phyloP scores from a whole-genome alignment of 225 moss, liverwort and hornwort species.

The Polytrichum formosum region DNA sequence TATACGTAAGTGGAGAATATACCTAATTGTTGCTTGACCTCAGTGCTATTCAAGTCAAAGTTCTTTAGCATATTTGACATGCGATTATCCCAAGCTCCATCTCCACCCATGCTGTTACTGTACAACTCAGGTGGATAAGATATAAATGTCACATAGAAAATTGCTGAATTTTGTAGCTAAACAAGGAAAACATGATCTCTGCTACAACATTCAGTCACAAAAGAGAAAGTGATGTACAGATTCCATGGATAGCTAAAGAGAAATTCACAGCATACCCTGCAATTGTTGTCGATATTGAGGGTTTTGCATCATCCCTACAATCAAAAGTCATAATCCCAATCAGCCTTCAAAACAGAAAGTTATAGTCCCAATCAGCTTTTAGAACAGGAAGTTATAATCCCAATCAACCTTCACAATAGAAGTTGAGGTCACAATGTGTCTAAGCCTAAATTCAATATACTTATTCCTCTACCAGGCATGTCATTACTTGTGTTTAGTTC shows the following conservation, averaged over 20 bases:
- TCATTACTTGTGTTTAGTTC: too few species aligned
- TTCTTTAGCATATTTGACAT: conserved; percentile 99
- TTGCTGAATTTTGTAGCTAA: background rate
- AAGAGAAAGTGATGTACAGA: too few species aligned
- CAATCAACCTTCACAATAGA: too few species aligned
- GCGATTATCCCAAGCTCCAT: conserved; percentile 97
- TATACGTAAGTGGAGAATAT: conserved; percentile 10
- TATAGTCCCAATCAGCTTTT: conserved; percentile 25
- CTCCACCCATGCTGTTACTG: conserved; percentile 99
- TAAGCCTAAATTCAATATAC: too few species aligned
- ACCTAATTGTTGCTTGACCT: conserved; percentile 99
- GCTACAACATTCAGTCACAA: too few species aligned
- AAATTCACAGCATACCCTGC: conserved; percentile 97
- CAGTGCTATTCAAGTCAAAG: conserved; percentile 93
- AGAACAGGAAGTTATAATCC: background rate
- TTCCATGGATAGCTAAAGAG: background rate
- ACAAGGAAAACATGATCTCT: too few species aligned
- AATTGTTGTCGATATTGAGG: conserved; percentile 97
- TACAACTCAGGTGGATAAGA: background rate
- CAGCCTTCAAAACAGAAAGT: too few species aligned
- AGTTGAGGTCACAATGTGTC: too few species aligned
- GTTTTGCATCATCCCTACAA: conserved; percentile 97
- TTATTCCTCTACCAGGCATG: too few species aligned
- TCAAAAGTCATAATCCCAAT: too few species aligned
- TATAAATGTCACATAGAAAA: background rate